Evolutionary conservation across 2,329 filamentous ascomycete species (phyloP).

Genomic region (Sclerotinia sclerotiorum): DNA sequence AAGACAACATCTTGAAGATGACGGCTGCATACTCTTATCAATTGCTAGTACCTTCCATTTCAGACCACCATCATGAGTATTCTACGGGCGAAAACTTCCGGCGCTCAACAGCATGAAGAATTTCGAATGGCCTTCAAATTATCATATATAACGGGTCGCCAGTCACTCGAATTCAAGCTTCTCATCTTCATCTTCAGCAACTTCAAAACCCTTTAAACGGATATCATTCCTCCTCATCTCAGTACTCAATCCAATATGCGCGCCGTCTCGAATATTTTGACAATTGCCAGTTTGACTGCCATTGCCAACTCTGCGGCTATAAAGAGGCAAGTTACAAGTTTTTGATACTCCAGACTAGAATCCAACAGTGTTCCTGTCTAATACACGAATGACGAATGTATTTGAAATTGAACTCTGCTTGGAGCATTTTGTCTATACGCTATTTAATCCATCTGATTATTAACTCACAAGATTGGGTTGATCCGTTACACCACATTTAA

Average conservation of each 20-base stretch:
- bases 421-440: background rate
- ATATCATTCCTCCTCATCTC: background rate
- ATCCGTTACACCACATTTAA: background rate
- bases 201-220: background rate
- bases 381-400: background rate
- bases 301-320: slow-evolving; percentile 25
- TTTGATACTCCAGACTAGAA: background rate
- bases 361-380: background rate
- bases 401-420: background rate
- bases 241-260: slow-evolving; percentile 8
- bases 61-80: background rate
- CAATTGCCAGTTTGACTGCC: slow-evolving; percentile 24
- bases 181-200: background rate
- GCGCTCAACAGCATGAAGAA: background rate
- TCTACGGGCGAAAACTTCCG: background rate
- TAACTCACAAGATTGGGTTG: background rate
- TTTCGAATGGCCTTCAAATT: background rate
- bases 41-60: slow-evolving; percentile 4
- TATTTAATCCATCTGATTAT: no score
- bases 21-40: background rate
- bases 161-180: background rate
- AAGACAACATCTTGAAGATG: background rate
- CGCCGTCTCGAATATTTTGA: slow-evolving; percentile 13
- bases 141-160: background rate
- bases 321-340: slow-evolving; percentile 6